Conservation (phyloP, 768 basidiomycete genomes). For the Pleurotus eryngii region DNA sequence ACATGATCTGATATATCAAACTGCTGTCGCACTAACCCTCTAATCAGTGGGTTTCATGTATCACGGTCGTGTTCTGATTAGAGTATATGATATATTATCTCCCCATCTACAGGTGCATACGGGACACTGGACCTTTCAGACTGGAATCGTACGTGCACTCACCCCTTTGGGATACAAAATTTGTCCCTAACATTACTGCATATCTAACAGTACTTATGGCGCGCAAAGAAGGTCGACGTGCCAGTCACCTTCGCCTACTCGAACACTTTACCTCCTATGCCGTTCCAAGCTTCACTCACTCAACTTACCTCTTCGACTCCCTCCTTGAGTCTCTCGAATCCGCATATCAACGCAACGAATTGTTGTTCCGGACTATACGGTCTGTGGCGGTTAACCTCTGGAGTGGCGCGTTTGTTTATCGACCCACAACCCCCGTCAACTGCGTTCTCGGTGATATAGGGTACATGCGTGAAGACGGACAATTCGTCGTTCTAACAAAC, state of each 20-base stretch:
- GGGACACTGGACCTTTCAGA: neutral
- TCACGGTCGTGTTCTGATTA: too few relatives aligned
- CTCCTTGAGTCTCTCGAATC: neutral
- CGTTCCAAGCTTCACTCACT: neutral
- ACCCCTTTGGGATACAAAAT: too few relatives aligned
- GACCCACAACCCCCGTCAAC: neutral
- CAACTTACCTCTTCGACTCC: neutral
- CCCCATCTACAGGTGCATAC: too few relatives aligned
- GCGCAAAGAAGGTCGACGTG: neutral
- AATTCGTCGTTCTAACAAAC: neutral
- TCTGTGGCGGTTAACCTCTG: neutral
- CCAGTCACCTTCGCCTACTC: neutral
- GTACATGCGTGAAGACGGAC: neutral
- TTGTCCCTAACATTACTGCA: neutral
- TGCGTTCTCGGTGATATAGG: neutral
- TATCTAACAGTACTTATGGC: neutral
- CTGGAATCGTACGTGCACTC: neutral
- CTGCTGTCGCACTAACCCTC: too few relatives aligned
- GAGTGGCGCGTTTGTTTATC: neutral
- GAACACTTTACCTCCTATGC: neutral
- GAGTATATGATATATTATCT: too few relatives aligned
- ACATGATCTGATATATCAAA: too few relatives aligned
- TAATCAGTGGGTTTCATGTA: too few relatives aligned
- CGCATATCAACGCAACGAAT: neutral
- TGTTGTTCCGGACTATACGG: neutral